A percentile compares a stretch with the other conserved stretches of the same genome.
These are phyloP conservation scores for Setaria italica DNA, from an alignment of 202 grass and related monocot species.

Conservation along the genomic window DNA sequence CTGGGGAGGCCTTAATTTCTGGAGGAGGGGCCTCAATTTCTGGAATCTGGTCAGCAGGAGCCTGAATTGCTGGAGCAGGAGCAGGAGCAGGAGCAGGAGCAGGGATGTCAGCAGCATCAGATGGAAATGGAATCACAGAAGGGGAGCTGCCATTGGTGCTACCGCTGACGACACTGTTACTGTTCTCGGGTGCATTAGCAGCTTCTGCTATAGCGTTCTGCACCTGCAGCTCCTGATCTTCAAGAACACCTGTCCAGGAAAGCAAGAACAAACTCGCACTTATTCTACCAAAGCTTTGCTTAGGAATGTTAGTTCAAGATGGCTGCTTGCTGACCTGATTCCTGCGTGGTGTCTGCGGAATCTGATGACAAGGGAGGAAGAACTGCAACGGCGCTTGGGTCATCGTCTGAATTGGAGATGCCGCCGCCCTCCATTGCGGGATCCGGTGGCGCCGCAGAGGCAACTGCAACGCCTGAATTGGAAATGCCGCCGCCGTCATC, in stretches of 20 bases:
- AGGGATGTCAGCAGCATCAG: conserved; percentile 18
- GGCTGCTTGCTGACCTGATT: conserved; percentile 36
- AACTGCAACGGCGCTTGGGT: neutral
- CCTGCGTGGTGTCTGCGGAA: conserved; percentile 40
- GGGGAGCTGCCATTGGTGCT: conserved; percentile 19
- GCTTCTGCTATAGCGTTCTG: conserved; percentile 21
- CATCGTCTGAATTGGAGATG: neutral
- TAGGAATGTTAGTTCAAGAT: neutral
- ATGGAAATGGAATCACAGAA: conserved; percentile 28
- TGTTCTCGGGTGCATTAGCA: conserved; percentile 23
- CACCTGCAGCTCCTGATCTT: conserved; percentile 45
- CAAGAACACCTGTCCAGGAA: conserved; percentile 36
- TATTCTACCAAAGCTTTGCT: neutral
- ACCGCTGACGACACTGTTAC: neutral
- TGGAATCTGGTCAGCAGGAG: conserved; percentile 19
- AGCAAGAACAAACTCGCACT: neutral
- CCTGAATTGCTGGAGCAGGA: neutral
- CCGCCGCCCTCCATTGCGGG: neutral
- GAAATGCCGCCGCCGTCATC: conserved; percentile 20
- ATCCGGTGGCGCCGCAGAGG: neutral
- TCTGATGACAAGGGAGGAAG: conserved; percentile 41
- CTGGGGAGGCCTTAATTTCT: neutral
- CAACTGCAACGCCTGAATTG: neutral
- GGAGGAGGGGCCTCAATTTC: neutral
- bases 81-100: neutral